Conservation (phyloP, 495 filamentous ascomycete genomes). For the Pseudevernia furfuracea region DNA sequence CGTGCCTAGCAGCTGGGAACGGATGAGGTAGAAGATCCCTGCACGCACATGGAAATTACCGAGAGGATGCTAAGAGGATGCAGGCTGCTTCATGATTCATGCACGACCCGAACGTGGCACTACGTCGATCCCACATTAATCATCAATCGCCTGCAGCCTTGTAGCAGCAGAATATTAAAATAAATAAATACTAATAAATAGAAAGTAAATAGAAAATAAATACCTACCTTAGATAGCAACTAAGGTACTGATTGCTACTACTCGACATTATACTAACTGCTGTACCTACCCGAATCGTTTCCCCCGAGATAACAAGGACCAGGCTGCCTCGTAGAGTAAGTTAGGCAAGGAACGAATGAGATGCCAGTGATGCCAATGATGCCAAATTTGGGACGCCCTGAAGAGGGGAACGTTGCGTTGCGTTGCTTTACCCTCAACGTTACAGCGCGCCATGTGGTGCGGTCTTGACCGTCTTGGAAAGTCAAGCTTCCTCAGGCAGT, state of each 20-base stretch:
- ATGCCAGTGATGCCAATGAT: constrained; percentile 1
- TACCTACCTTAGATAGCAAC: neutral
- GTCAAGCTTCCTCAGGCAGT: constrained; percentile 10
- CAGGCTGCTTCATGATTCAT: constrained; percentile 7
- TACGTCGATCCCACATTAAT: constrained; percentile 24
- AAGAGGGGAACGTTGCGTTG: constrained; percentile 11
- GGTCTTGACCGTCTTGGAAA: constrained; percentile 4
- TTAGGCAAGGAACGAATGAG: neutral
- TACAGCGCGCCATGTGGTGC: constrained; percentile 16
- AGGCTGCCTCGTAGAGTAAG: neutral
- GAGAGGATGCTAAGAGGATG: constrained; percentile 19
- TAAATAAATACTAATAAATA: no score
- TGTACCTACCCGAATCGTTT: constrained; percentile 1
- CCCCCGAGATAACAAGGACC: constrained; percentile 17
- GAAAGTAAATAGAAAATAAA: no score
- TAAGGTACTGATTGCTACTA: neutral
- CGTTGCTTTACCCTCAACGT: constrained; percentile 5
- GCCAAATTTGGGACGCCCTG: constrained; percentile 16
- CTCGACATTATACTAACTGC: neutral
- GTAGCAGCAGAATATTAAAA: no score
- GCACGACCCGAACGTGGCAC: constrained; percentile 16
- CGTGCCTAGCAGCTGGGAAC: constrained; percentile 19
- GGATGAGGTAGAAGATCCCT: constrained; percentile 17
- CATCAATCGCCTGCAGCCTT: constrained; percentile 23
- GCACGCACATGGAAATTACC: constrained; percentile 24